These are phyloP conservation scores for Fusarium napiforme DNA, from an alignment of 2,329 filamentous ascomycete genomes.

Conservation along the genomic window DNA sequence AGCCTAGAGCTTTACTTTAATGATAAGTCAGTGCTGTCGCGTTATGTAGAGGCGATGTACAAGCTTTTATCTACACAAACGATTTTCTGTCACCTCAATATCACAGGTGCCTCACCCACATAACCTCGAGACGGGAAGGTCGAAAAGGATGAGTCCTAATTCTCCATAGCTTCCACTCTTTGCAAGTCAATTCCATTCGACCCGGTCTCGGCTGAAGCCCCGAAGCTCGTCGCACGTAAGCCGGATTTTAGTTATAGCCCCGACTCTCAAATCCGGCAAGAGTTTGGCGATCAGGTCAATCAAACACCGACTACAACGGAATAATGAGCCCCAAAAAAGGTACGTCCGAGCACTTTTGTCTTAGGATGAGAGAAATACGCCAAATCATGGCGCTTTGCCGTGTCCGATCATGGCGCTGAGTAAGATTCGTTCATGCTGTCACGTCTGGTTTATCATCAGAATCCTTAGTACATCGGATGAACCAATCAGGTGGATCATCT, in stretches of 20 bases:
- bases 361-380: not conserved
- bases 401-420: not conserved
- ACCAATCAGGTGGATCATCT: not conserved
- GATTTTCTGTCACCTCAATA: not conserved
- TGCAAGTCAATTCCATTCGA: no score
- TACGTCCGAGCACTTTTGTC: not conserved
- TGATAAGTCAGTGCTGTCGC: not conserved
- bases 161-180: fast-evolving
- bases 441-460: not conserved
- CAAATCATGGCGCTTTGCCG: not conserved
- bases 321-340: not conserved
- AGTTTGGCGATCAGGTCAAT: not conserved
- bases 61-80: not conserved
- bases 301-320: no score
- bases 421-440: not conserved
- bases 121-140: fast-evolving
- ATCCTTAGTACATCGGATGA: not conserved
- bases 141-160: fast-evolving
- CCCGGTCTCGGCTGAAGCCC: not conserved
- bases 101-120: not conserved
- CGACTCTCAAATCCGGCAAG: not conserved
- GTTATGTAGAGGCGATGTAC: not conserved
- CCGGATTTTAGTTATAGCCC: not conserved
- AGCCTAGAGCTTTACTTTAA: no score
- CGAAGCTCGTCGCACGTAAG: not conserved